Conservation (phyloP, 2,329 filamentous ascomycete species). For the Didymella exigua region DNA sequence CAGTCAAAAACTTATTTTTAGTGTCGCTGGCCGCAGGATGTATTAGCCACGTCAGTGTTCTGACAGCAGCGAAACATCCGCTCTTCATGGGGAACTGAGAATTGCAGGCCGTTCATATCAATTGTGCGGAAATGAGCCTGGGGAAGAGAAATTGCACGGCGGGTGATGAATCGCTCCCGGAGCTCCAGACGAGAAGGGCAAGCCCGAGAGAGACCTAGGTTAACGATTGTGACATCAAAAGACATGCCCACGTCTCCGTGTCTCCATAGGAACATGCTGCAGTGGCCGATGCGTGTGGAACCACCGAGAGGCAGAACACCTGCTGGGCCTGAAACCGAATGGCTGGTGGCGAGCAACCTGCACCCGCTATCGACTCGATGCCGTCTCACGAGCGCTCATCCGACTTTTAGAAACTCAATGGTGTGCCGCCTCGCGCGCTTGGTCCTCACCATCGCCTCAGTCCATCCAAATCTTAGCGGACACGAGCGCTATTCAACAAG, state of each 20-base stretch:
- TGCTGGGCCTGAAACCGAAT: slow-evolving; percentile 9
- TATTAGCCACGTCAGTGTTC: slow-evolving; percentile 13
- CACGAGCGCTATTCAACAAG: slow-evolving; percentile 15
- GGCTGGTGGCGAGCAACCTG: slow-evolving; percentile 10
- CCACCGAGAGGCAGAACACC: slow-evolving; percentile 6
- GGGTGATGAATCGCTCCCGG: slow-evolving; percentile 14
- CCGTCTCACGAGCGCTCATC: not conserved
- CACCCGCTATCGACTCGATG: slow-evolving; percentile 1
- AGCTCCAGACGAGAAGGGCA: slow-evolving; percentile 14
- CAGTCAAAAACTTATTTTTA: slow-evolving; percentile 16
- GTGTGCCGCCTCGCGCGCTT: slow-evolving; percentile 1
- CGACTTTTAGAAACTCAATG: not conserved
- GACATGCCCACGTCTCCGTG: slow-evolving; percentile 11
- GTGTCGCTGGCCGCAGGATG: slow-evolving; percentile 4
- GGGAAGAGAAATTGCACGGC: slow-evolving; percentile 16
- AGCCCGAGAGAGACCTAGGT: slow-evolving; percentile 3
- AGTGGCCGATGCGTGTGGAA: slow-evolving; percentile 13
- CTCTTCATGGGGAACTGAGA: not conserved
- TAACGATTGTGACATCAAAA: slow-evolving; percentile 17
- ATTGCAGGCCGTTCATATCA: slow-evolving; percentile 2
- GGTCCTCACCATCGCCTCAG: slow-evolving; percentile 7
- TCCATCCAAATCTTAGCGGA: slow-evolving; percentile 2
- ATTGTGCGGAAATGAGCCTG: slow-evolving; percentile 12
- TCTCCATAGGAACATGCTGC: slow-evolving; percentile 21
- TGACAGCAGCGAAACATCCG: slow-evolving; percentile 7